Percentiles rank a stretch among this genome's conserved stretches.
Conservation (phyloP, 2,329 filamentous ascomycete species). For the Sclerotinia trifoliorum region DNA sequence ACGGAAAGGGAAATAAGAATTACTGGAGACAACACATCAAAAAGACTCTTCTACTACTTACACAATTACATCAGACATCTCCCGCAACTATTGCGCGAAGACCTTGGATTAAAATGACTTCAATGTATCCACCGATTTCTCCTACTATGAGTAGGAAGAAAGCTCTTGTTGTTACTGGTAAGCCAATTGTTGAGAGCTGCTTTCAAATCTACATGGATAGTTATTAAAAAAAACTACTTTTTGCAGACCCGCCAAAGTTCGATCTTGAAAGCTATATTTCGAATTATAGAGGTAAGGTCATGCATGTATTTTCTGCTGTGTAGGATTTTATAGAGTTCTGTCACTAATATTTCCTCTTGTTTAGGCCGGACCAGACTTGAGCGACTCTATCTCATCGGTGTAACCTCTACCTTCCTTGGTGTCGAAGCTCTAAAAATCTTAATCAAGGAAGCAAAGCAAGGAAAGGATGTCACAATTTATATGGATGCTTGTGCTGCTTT, state of each 20-base stretch:
- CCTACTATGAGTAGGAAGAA: constrained; percentile 28
- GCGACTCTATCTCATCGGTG: constrained; percentile 79
- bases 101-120: constrained; percentile 9
- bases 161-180: constrained; percentile 29
- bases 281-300: constrained; percentile 73
- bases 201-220: neutral
- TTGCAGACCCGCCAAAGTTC: constrained; percentile 65
- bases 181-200: neutral
- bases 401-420: constrained; percentile 70
- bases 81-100: neutral
- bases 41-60: neutral
- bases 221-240: constrained; percentile 19
- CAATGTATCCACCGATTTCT: constrained; percentile 17
- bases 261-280: constrained; percentile 88
- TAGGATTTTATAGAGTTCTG: neutral
- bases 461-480: constrained; percentile 72
- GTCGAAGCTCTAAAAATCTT: constrained; percentile 79
- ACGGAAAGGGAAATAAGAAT: neutral
- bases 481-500: constrained; percentile 65
- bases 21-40: neutral
- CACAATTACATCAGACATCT: neutral
- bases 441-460: constrained; percentile 70
- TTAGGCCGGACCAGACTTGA: constrained; percentile 82
- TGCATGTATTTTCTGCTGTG: neutral
- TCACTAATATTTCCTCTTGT: constrained; percentile 14